Evolutionary conservation across 2,329 filamentous ascomycete species (phyloP).

Genomic region (Sclerotinia subarctica): DNA sequence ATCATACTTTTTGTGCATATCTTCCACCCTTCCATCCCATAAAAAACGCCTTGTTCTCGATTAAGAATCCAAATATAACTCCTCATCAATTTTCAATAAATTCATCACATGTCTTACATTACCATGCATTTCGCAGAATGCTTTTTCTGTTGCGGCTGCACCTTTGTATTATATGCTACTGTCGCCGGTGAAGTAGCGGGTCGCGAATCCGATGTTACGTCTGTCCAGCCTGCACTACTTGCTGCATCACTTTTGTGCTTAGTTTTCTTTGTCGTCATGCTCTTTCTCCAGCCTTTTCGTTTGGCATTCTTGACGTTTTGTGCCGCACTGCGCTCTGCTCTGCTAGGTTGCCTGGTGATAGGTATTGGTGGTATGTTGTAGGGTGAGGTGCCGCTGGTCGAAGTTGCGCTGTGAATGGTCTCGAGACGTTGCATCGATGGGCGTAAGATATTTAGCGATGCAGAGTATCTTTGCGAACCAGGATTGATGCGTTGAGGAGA

Average conservation of each 20-base stretch:
- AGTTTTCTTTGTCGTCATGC: conserved; percentile 40
- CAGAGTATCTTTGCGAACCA: conserved; percentile 21
- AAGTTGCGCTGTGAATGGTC: conserved; percentile 48
- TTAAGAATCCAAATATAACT: not conserved
- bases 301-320: conserved; percentile 62
- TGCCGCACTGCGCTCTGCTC: conserved; percentile 57
- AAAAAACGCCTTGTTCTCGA: not conserved
- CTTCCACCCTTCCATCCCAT: not conserved
- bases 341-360: conserved; percentile 43
- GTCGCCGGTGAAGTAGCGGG: conserved; percentile 23
- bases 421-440: conserved; percentile 54
- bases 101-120: not conserved
- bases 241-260: conserved; percentile 43
- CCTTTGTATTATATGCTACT: not conserved
- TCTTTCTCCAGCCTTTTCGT: conserved; percentile 52
- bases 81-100: not conserved
- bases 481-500: conserved; percentile 5
- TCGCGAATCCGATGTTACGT: conserved; percentile 39
- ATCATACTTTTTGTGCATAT: not conserved
- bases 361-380: conserved; percentile 22
- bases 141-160: not conserved
- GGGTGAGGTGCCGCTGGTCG: conserved; percentile 23
- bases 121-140: not conserved
- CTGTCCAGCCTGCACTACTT: conserved; percentile 53
- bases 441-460: conserved; percentile 33